phyloP scores from a whole-genome alignment of 2,329 filamentous ascomycete genomes.

The Trichoderma hamatum region DNA sequence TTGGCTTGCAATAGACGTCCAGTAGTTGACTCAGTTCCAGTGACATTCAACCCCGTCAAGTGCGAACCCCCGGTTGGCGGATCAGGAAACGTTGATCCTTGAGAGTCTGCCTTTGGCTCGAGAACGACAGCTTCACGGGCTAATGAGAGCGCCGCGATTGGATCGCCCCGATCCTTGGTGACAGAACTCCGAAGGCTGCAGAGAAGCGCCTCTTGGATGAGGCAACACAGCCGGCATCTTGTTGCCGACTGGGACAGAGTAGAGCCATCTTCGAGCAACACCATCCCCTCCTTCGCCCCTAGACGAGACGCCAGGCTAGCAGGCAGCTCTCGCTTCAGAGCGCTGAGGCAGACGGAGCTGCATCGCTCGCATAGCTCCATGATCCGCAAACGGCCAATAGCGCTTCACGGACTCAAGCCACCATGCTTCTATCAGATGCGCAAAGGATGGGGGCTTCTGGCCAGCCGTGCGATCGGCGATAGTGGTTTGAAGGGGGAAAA shows the following conservation, averaged over 20 bases:
- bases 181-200: not conserved
- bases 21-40: conserved; percentile 6
- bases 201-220: conserved; percentile 14
- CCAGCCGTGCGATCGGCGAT: conserved; percentile 6
- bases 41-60: conserved; percentile 25
- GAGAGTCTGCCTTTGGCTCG: conserved; percentile 21
- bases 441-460: not conserved
- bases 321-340: conserved; percentile 14
- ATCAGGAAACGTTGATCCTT: conserved; percentile 25
- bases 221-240: conserved; percentile 13
- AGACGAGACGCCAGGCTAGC: conserved; percentile 4
- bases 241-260: conserved; percentile 16
- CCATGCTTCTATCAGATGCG: conserved; percentile 17
- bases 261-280: conserved; percentile 22
- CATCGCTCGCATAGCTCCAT: conserved; percentile 22
- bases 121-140: conserved; percentile 12
- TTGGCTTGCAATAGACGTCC: conserved; percentile 13
- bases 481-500: not conserved
- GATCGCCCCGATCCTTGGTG: not conserved
- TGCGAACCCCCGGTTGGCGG: conserved; percentile 15
- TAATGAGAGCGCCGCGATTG: not conserved
- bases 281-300: conserved; percentile 19
- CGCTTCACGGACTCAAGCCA: conserved; percentile 9
- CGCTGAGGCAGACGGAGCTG: conserved; percentile 7
- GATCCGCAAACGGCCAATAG: not conserved